These are phyloP conservation scores for Boletus subparvulus DNA, from an alignment of 768 basidiomycete species.

Conservation along the genomic window DNA sequence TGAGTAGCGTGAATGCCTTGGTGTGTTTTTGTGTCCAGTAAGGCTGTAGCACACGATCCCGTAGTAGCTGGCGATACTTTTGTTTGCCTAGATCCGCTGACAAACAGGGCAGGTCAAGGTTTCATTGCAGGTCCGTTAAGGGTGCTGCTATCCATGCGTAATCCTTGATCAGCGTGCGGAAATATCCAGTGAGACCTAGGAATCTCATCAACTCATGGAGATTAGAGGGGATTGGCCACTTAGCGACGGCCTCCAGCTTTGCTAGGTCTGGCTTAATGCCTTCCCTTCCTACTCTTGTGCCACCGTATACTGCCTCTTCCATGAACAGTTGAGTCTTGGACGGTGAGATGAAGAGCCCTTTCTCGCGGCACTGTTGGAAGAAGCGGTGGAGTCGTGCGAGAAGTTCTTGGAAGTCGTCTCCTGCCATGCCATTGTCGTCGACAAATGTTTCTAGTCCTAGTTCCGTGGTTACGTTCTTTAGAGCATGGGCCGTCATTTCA, in stretches of 20 bases:
- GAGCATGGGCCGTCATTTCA: neutral
- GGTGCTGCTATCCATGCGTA: constrained; percentile 1
- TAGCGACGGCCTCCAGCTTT: constrained; percentile 1
- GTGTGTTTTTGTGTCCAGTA: constrained; percentile 24
- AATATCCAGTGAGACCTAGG: constrained; percentile 7
- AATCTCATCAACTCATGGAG: neutral
- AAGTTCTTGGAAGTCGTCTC: neutral
- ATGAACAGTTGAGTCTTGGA: constrained; percentile 8
- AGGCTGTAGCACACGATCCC: neutral
- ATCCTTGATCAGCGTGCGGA: constrained; percentile 7
- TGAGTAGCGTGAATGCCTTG: constrained; percentile 31
- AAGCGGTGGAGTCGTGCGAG: neutral
- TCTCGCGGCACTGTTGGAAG: neutral
- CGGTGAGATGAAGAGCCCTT: constrained; percentile 7
- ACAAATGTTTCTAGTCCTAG: neutral
- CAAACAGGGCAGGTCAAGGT: neutral
- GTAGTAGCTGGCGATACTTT: neutral
- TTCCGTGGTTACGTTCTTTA: neutral
- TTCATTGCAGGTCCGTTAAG: neutral
- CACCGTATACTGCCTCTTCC: neutral
- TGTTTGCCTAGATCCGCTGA: neutral
- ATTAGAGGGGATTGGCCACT: neutral
- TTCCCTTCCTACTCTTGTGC: neutral
- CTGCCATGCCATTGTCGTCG: neutral
- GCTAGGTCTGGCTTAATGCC: constrained; percentile 1